Percentiles rank a stretch among this genome's conserved stretches.
phyloP scores from a whole-genome alignment of 148 eudicot species.

The Vaccinium vitisidaea region DNA sequence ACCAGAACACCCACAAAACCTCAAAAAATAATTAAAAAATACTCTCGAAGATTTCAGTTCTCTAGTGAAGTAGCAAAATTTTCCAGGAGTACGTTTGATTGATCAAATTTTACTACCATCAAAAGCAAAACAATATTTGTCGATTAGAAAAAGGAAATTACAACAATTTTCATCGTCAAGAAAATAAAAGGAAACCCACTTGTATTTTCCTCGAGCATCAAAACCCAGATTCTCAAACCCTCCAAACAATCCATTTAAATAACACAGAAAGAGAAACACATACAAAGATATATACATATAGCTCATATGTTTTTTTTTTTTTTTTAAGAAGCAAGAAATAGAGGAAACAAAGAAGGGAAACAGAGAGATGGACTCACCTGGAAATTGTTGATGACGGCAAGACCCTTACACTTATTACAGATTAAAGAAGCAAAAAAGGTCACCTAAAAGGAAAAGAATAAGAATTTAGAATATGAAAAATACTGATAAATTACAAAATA shows the following conservation, averaged over 20 bases:
- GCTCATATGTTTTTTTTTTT: too few relatives aligned
- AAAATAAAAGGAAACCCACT: neutral
- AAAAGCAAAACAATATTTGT: too few relatives aligned
- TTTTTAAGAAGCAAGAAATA: neutral
- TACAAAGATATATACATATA: neutral
- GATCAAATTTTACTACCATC: too few relatives aligned
- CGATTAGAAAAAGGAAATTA: too few relatives aligned
- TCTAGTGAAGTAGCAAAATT: neutral
- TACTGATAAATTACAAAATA: neutral
- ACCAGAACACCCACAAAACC: neutral
- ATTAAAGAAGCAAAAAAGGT: neutral
- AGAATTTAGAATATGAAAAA: neutral
- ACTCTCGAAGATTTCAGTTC: neutral
- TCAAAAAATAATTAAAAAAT: neutral
- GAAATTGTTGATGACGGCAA: neutral
- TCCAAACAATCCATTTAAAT: neutral
- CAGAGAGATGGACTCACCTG: constrained; percentile 1
- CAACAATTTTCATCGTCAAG: too few relatives aligned
- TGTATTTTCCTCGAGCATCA: neutral
- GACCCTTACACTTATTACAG: neutral
- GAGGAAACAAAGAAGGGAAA: neutral
- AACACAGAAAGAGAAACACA: neutral
- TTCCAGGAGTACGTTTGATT: neutral
- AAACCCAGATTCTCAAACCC: neutral
- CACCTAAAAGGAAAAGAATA: neutral